These are phyloP conservation scores for Fusarium xylarioides DNA, from an alignment of 2,329 filamentous ascomycete species.

Conservation along the genomic window DNA sequence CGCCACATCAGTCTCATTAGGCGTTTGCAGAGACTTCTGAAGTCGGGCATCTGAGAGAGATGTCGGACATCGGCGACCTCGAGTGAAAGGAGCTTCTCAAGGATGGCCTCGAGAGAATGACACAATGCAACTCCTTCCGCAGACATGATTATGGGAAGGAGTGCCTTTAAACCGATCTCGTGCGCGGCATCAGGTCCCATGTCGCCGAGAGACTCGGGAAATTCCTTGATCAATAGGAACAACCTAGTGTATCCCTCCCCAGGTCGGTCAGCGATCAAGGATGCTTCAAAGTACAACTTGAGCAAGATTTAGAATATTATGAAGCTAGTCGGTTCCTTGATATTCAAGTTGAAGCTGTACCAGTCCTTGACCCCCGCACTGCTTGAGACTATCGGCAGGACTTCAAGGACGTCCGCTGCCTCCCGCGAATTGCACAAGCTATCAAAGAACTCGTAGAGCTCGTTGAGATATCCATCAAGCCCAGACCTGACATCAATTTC, in stretches of 20 bases:
- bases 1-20: not conserved
- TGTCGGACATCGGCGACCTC: not conserved
- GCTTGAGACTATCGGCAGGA: too few species aligned
- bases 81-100: not conserved
- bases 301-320: not conserved
- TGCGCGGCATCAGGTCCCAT: not conserved
- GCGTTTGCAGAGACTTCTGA: not conserved
- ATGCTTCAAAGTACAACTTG: not conserved
- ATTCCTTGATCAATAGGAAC: not conserved
- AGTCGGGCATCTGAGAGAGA: not conserved
- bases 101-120: not conserved
- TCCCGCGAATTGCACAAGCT: too few species aligned
- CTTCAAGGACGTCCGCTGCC: too few species aligned
- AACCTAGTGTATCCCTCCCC: accelerated
- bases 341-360: too few species aligned
- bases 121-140: not conserved
- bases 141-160: too few species aligned
- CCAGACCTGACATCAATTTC: too few species aligned
- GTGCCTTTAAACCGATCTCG: not conserved
- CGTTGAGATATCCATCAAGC: too few species aligned
- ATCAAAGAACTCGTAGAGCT: too few species aligned
- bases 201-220: not conserved
- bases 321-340: not conserved
- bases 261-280: not conserved
- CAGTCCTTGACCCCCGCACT: too few species aligned